Evolutionary conservation across 2,329 filamentous ascomycete species (phyloP), one percentile per base, ranked within the genome.

Genomic region (Sodiomyces alkalinus): DNA sequence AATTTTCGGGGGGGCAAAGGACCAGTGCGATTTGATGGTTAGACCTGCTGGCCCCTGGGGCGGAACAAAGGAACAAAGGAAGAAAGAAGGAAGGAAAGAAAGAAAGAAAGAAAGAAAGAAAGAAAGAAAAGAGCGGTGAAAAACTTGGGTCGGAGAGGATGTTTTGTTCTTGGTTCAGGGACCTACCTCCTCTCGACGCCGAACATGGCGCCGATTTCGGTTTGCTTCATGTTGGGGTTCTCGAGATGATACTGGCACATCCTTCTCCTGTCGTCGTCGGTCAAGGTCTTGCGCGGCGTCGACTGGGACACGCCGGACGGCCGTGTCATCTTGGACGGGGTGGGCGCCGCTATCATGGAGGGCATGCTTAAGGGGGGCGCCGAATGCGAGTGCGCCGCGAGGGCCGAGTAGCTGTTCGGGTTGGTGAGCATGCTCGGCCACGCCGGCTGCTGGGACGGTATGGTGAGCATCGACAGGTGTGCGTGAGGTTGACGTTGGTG

Each of bases 181-280:
- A 31, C 58, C 51, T 74, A 96, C 90, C 90, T 96, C 77, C 90
- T 65, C 58, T 98, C 90, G 29, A 98, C 90, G 19, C 86, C 87
- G 56, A 98, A 98, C 49, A 85, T 74, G 33, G 77, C 79, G 55
- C 90, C 90, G 55, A 98, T 98, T 47, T 96, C 87, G 12, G 85
- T 90, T 58, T 98, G 90, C 56, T 93, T 93, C 25, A 83, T 76
- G 27, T 73, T 77, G 14, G 87, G 90, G 47, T 96, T 77, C 37
- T 92, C 79, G 48, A 90, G 80, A 42, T 87, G 80, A 52, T 87
- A 94, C 46, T 83, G 70, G 52, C 90, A 98, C 86, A 98, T 98
- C 24, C 74, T 70, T 39, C 85, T 71, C 38, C 90, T 79, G 49
- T 96, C 86, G 33, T 82, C 77, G 46, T 93, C 82, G 6, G 85